These are phyloP conservation scores for Annona cherimola DNA, from an alignment of 164 flowering plant genomes.

Conservation along the genomic window DNA sequence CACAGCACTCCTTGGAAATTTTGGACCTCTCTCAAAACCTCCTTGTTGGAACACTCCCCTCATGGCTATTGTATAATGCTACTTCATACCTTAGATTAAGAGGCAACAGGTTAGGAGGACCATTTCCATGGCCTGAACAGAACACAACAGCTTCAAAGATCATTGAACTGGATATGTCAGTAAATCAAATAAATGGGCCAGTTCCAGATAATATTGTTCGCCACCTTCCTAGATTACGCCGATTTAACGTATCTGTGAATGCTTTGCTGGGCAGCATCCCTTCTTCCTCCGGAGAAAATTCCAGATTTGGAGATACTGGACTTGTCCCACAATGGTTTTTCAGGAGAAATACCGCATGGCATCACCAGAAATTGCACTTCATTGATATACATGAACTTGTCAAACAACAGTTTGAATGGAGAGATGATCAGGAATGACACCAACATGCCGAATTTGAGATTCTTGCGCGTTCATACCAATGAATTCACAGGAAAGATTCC, in stretches of 20 bases:
- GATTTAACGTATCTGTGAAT: conserved; percentile 2
- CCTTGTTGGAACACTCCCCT: not conserved
- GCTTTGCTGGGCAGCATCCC: conserved; percentile 6
- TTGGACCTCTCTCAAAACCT: not conserved
- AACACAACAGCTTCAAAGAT: not conserved
- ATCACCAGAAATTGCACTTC: not conserved
- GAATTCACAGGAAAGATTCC: not conserved
- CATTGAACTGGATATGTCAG: conserved; percentile 1
- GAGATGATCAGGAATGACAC: not conserved
- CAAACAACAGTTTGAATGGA: conserved; percentile 4
- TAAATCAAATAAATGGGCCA: not conserved
- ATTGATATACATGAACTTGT: not conserved
- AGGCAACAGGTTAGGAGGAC: not conserved
- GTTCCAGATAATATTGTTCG: not conserved
- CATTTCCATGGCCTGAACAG: conserved; percentile 4
- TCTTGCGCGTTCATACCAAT: not conserved
- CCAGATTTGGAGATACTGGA: not conserved
- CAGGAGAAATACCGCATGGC: conserved; percentile 6
- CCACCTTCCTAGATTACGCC: not conserved
- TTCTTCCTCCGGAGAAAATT: not conserved
- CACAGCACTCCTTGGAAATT: not conserved
- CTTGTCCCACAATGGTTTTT: not conserved
- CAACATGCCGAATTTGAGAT: not conserved
- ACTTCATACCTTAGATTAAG: not conserved
- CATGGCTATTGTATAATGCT: conserved; percentile 5